A percentile compares a stretch with the other conserved stretches of the same genome.
These are phyloP conservation scores for Podospora fimiseda DNA, from an alignment of 495 filamentous ascomycete genomes.

Conservation along the genomic window DNA sequence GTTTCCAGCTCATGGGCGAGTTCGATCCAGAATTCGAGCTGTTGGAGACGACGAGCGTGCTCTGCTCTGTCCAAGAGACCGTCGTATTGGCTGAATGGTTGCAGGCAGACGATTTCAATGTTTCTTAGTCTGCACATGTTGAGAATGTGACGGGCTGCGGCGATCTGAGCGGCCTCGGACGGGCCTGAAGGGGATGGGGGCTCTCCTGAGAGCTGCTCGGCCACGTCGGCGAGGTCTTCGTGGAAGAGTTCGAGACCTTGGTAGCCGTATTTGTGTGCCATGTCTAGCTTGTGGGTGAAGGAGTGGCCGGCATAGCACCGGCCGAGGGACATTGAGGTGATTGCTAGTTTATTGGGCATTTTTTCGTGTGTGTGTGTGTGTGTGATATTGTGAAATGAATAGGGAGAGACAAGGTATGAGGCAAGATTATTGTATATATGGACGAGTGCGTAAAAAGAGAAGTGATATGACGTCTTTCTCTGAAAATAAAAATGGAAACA, in stretches of 20 bases:
- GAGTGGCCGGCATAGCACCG: constrained; percentile 50
- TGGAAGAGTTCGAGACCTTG: constrained; percentile 72
- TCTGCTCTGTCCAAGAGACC: constrained; percentile 59
- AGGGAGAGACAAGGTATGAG: background rate
- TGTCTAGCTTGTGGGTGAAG: constrained; percentile 58
- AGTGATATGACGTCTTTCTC: too few species aligned
- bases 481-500: background rate
- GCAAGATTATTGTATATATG: background rate
- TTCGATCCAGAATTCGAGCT: constrained; percentile 63
- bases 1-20: constrained; percentile 58
- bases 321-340: constrained; percentile 69
- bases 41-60: constrained; percentile 52
- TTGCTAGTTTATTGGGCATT: constrained; percentile 43
- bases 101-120: constrained; percentile 62
- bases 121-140: constrained; percentile 50
- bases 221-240: constrained; percentile 67
- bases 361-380: background rate
- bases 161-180: constrained; percentile 41
- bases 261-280: constrained; percentile 59
- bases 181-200: constrained; percentile 22
- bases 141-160: constrained; percentile 52
- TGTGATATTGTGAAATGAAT: background rate
- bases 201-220: constrained; percentile 24
- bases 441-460: too few species aligned
- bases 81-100: constrained; percentile 77